Conservation (phyloP, 768 basidiomycete species). For the Xerocomellus intermedius region DNA sequence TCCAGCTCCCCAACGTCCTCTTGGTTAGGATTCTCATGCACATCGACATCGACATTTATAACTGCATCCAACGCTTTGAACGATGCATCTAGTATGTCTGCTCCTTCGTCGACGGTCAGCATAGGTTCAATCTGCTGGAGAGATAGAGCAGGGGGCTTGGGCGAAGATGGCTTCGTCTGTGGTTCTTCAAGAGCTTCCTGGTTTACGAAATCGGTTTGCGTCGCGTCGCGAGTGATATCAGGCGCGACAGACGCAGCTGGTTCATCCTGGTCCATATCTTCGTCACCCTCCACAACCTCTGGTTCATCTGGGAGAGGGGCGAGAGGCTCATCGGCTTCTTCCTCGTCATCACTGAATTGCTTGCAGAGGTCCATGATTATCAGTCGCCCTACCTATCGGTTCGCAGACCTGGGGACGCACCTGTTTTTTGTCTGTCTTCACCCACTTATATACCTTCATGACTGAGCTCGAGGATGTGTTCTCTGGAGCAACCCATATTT, state of each 20-base stretch:
- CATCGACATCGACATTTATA: slow-evolving; percentile 43
- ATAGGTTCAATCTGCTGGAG: slow-evolving; percentile 46
- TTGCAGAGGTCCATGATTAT: slow-evolving; percentile 30
- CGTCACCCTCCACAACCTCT: slow-evolving; percentile 72
- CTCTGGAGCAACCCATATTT: slow-evolving; percentile 65
- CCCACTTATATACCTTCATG: slow-evolving; percentile 74
- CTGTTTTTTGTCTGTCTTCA: slow-evolving; percentile 76
- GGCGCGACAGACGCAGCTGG: slow-evolving; percentile 39
- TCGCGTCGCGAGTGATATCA: slow-evolving; percentile 38
- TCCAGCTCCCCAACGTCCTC: slow-evolving; percentile 53
- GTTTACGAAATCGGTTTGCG: slow-evolving; percentile 35
- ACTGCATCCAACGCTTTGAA: slow-evolving; percentile 53
- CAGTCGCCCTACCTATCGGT: background rate
- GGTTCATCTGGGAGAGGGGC: slow-evolving; percentile 78
- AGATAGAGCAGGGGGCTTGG: slow-evolving; percentile 63
- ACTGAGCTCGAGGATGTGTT: slow-evolving; percentile 52
- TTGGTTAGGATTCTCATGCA: slow-evolving; percentile 31
- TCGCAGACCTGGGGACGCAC: slow-evolving; percentile 38
- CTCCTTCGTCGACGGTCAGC: slow-evolving; percentile 37
- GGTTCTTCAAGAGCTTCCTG: slow-evolving; percentile 46
- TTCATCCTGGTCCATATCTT: slow-evolving; percentile 75
- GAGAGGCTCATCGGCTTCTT: slow-evolving; percentile 73
- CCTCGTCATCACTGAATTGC: slow-evolving; percentile 90
- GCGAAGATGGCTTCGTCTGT: slow-evolving; percentile 63
- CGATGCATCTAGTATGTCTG: slow-evolving; percentile 50